Evolutionary conservation across 768 basidiomycete genomes (phyloP), one percentile per base, ranked within the genome.

Genomic region (Russula sp.): DNA sequence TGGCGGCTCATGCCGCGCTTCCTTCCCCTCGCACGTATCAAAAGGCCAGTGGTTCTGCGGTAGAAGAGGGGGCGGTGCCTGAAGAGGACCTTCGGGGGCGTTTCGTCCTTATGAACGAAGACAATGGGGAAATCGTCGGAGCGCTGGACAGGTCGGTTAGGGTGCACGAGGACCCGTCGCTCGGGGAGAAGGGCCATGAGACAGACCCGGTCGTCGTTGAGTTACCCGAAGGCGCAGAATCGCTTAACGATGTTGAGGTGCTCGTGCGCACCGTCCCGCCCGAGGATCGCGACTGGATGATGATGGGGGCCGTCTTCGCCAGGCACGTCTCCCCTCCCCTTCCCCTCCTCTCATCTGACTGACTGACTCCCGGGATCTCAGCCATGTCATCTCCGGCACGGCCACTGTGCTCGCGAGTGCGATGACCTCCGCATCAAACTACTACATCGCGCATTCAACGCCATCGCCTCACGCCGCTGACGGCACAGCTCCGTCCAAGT

Each of bases 51-150:
- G 16, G 27, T 3, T 10, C 27, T 7, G 6, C 34, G 3, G 16
- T 13, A 6, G 50, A 6, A 5, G 48, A n/a, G 18, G 44, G 16
- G 31, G 54, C 14, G 16, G 55, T 22, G 27, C n/a, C 40, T 9
- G 67, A 42, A 1, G 57, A 62, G 18, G 67, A 66, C 32, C 55
- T 68, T n/a, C 65, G 67, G 13, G 67, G 67, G 16, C 65, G 67
- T 3, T 68, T 68, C 42, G 66, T 66, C 2, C 65, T 68, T 40
- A 39, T 68, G 55, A 66, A 68, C 35, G 67, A 66, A 49, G 65
- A 58, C 11, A 42, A 53, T 11, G 61, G 65, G 7, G 62, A 68
- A 58, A 45, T 68, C 18, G 57, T 68, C 48, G 65, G 62, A 11
- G 42, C 67, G 56, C 55, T 68, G 34, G 67, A 66, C 27, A 22